phyloP scores from a whole-genome alignment of 129 eudicot genomes.

The Chrysanthemum makinoi region DNA sequence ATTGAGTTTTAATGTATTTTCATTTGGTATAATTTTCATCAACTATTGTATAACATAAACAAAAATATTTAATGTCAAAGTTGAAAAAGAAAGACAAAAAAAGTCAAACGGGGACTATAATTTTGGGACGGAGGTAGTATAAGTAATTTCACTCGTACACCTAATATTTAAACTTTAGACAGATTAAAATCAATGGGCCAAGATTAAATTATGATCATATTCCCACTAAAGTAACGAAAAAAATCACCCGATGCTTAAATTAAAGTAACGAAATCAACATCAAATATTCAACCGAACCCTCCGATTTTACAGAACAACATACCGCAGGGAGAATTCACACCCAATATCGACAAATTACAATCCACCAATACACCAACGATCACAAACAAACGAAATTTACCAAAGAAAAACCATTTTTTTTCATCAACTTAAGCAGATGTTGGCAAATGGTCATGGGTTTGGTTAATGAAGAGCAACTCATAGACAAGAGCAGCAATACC shows the following conservation, averaged over 20 bases:
- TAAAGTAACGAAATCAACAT: constrained; percentile 4
- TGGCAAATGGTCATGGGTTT: constrained; percentile 55
- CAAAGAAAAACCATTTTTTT: neutral
- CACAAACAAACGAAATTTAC: constrained; percentile 27
- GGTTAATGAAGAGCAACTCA: constrained; percentile 47
- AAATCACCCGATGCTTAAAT: neutral
- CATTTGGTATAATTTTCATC: no score
- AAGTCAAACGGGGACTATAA: no score
- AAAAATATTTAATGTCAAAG: no score
- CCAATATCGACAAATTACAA: constrained; percentile 15
- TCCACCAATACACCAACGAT: constrained; percentile 1
- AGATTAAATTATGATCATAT: no score
- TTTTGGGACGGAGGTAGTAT: no score
- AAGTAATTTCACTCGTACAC: no score
- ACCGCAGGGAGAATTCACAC: constrained; percentile 24
- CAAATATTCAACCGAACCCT: neutral
- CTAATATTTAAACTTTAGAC: no score
- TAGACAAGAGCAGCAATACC: constrained; percentile 56
- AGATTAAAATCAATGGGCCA: no score
- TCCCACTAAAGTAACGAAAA: neutral
- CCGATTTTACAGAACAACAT: constrained; percentile 10
- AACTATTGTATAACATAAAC: no score
- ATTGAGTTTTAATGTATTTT: no score
- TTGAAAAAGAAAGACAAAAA: no score
- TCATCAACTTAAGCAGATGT: constrained; percentile 30